These are phyloP conservation scores for Parastagonospora avenae DNA, from an alignment of 2,329 filamentous ascomycete species.

Conservation along the genomic window DNA sequence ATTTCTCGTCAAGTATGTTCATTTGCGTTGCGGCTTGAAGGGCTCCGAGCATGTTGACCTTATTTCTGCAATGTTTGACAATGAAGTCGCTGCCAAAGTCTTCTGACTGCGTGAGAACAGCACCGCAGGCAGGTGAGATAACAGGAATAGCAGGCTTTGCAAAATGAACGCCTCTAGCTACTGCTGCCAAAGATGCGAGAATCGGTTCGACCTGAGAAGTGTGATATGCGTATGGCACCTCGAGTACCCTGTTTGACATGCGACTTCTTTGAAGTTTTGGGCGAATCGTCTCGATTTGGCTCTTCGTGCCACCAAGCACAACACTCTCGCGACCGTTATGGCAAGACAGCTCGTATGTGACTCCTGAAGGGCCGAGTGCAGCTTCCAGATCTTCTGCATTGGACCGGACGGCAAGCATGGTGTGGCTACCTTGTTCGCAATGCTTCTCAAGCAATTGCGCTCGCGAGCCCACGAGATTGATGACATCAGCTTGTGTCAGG, in stretches of 20 bases:
- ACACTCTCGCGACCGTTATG: constrained; percentile 32
- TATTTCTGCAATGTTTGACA: constrained; percentile 44
- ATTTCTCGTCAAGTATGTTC: constrained; percentile 10
- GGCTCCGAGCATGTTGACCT: constrained; percentile 51
- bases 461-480: constrained; percentile 44
- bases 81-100: constrained; percentile 29
- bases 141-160: constrained; percentile 39
- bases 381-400: constrained; percentile 7
- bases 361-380: background rate
- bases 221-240: constrained; percentile 26
- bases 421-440: constrained; percentile 25
- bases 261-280: background rate
- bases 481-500: constrained; percentile 35
- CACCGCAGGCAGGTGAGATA: constrained; percentile 52
- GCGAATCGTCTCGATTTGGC: constrained; percentile 2
- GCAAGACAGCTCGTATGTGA: constrained; percentile 27
- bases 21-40: constrained; percentile 38
- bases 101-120: constrained; percentile 45
- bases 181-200: constrained; percentile 45
- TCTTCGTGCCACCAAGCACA: constrained; percentile 34
- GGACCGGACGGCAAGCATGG: constrained; percentile 35
- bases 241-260: constrained; percentile 6
- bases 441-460: constrained; percentile 35
- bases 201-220: constrained; percentile 48
- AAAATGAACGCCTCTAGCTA: constrained; percentile 25